Conservation (phyloP, 306 rosid species). For the Cyclanthera cordifolia region DNA sequence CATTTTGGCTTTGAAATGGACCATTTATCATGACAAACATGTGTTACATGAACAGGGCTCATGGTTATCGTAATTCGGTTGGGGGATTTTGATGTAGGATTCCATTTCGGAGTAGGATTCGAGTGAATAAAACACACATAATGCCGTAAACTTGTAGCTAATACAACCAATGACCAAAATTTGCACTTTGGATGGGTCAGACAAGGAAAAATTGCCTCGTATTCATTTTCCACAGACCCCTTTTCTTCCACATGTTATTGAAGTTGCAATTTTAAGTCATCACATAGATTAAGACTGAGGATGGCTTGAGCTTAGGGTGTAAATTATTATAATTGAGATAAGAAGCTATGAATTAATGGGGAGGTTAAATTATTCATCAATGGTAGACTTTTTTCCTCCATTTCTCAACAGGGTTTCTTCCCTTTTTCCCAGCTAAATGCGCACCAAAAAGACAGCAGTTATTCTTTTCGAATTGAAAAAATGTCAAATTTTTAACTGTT, state of each 20-base stretch:
- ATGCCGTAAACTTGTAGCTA: neutral
- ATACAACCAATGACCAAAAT: neutral
- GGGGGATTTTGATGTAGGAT: too few species aligned
- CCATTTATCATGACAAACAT: neutral
- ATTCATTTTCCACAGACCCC: neutral
- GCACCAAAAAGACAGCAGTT: neutral
- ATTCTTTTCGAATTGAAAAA: neutral
- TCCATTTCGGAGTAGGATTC: too few species aligned
- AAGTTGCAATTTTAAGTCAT: neutral
- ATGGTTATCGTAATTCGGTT: too few species aligned
- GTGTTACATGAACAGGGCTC: neutral
- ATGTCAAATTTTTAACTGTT: neutral
- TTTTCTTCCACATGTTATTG: slow-evolving; percentile 1
- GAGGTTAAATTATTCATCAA: too few species aligned
- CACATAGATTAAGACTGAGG: too few species aligned
- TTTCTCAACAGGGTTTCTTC: neutral
- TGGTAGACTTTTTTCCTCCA: neutral
- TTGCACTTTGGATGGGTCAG: neutral
- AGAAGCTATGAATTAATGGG: too few species aligned
- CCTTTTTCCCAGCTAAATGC: neutral
- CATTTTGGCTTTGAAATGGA: slow-evolving; percentile 6
- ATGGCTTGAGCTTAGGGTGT: too few species aligned
- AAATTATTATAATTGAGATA: too few species aligned
- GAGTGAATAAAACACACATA: too few species aligned
- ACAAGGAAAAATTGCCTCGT: neutral